Percentiles rank a stretch among this genome's conserved stretches.
These are phyloP conservation scores for Penicillium steckii DNA, from an alignment of 495 filamentous ascomycete genomes.

Conservation along the genomic window DNA sequence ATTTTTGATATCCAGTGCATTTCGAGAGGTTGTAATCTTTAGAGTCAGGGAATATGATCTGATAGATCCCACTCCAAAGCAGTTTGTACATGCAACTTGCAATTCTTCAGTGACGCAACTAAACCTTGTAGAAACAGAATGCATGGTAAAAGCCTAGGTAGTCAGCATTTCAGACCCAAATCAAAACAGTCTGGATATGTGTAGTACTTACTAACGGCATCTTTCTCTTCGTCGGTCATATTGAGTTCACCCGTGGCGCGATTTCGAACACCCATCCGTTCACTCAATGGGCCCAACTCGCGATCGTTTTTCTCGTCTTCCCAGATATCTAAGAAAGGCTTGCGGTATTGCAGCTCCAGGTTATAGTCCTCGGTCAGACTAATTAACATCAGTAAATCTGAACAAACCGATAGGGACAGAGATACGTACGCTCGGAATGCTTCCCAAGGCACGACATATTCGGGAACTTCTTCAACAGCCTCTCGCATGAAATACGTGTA, in stretches of 20 bases:
- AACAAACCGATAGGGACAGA: background rate
- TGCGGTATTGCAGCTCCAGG: conserved; percentile 89
- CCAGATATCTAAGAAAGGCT: conserved; percentile 87
- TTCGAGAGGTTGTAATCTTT: too few relatives aligned
- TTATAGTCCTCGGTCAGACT: conserved; percentile 91
- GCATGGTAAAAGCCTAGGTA: conserved; percentile 73
- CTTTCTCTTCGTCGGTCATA: conserved; percentile 80
- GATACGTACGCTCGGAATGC: conserved; percentile 74
- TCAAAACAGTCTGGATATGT: background rate
- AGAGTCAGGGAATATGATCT: too few relatives aligned
- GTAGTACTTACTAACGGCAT: conserved; percentile 65
- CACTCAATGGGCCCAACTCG: conserved; percentile 76
- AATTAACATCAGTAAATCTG: conserved; percentile 17
- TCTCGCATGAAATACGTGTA: conserved; percentile 95
- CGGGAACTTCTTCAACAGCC: conserved; percentile 92
- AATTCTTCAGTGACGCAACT: conserved; percentile 14
- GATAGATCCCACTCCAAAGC: too few relatives aligned
- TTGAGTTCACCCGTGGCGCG: conserved; percentile 62
- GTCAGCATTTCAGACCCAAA: conserved; percentile 9
- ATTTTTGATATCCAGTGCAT: too few relatives aligned
- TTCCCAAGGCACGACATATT: conserved; percentile 98
- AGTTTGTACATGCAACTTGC: background rate
- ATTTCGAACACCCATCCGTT: conserved; percentile 89
- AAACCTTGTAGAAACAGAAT: conserved; percentile 94
- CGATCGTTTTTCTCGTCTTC: conserved; percentile 79